These are phyloP conservation scores for Solanum boliviense DNA, from an alignment of 257 asterid genomes.

Conservation along the genomic window DNA sequence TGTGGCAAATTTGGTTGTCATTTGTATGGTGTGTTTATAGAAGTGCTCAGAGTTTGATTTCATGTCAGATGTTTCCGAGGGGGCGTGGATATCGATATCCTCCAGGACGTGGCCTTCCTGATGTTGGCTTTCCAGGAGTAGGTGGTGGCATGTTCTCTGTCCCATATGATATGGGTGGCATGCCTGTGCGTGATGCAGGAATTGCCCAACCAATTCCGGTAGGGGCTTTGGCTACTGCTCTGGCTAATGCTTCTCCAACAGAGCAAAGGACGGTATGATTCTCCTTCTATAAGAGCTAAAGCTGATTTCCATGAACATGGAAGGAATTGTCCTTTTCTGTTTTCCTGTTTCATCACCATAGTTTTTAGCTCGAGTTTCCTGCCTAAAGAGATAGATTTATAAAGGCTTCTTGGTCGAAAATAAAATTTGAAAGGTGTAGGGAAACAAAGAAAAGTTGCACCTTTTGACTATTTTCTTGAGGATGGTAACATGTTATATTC, in stretches of 20 bases:
- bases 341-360: background rate
- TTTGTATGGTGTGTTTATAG: background rate
- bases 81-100: constrained; percentile 81
- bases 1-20: background rate
- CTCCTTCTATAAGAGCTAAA: background rate
- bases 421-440: background rate
- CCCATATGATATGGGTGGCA: constrained; percentile 78
- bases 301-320: background rate
- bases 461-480: background rate
- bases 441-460: background rate
- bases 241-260: constrained; percentile 78
- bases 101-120: constrained; percentile 70
- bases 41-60: background rate
- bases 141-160: constrained; percentile 66
- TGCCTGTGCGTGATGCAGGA: constrained; percentile 74
- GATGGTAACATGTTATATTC: background rate
- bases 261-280: constrained; percentile 83
- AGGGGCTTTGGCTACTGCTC: constrained; percentile 88
- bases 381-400: background rate
- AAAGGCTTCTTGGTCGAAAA: background rate
- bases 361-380: background rate
- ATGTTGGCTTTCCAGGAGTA: constrained; percentile 48
- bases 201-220: constrained; percentile 58
- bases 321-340: background rate
- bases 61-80: constrained; percentile 67